Conservation (phyloP, 75 land plant species). For the Picea glauca region DNA sequence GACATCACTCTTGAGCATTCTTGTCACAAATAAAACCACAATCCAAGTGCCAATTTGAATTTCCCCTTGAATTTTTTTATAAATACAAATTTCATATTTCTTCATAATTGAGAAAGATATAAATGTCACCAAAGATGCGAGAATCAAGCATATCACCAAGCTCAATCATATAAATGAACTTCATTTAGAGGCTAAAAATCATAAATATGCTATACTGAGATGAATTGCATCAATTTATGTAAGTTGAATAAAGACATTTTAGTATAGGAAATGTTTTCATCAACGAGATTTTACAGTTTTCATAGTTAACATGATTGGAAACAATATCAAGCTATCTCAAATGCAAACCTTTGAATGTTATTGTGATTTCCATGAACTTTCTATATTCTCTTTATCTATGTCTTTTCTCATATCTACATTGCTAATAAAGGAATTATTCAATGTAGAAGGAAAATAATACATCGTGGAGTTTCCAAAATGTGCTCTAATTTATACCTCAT, state of each 20-base stretch:
- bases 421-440: constrained; percentile 27
- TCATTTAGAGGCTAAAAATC: background rate
- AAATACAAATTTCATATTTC: background rate
- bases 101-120: background rate
- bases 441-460: too few relatives aligned
- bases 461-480: too few relatives aligned
- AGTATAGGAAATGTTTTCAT: constrained; percentile 41
- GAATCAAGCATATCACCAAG: background rate
- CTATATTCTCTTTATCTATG: background rate
- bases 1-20: background rate
- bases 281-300: constrained; percentile 28
- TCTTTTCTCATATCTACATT: too few relatives aligned
- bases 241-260: constrained; percentile 42
- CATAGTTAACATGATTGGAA: constrained; percentile 48
- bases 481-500: constrained; percentile 29
- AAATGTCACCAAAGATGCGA: background rate
- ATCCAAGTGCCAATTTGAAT: background rate
- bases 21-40: background rate
- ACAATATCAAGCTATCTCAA: constrained; percentile 48
- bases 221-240: too few relatives aligned
- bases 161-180: background rate
- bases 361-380: constrained; percentile 45
- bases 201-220: too few relatives aligned
- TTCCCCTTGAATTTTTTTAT: background rate
- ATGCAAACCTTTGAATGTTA: constrained; percentile 37